These are phyloP conservation scores for Dichotomocladium elegans DNA, from an alignment of 371 early-diverging fungal genomes.

Conservation along the genomic window DNA sequence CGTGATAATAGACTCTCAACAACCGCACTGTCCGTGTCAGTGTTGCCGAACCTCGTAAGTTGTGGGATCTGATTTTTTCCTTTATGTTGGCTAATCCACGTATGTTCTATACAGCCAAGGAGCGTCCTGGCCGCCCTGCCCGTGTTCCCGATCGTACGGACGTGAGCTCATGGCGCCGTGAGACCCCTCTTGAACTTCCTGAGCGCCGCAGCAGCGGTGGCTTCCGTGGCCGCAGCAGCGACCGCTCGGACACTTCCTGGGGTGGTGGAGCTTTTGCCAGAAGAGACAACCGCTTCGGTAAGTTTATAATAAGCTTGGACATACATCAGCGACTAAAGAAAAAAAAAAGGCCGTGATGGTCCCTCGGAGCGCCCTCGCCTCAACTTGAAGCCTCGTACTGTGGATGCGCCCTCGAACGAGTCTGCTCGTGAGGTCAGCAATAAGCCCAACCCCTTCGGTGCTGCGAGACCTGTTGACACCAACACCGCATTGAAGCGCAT, in stretches of 20 bases:
- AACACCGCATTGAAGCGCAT: conserved; percentile 60
- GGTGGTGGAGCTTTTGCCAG: conserved; percentile 41
- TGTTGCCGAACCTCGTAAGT: conserved; percentile 83
- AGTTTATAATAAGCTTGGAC: neutral
- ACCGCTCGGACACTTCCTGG: conserved; percentile 51
- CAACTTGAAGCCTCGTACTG: conserved; percentile 68
- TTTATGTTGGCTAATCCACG: neutral
- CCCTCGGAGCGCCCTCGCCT: conserved; percentile 52
- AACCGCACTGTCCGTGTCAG: conserved; percentile 79
- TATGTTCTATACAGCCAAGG: conserved; percentile 21
- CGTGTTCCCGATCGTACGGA: conserved; percentile 48
- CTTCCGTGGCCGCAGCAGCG: conserved; percentile 35
- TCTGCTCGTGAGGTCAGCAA: conserved; percentile 1
- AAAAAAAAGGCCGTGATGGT: conserved; percentile 9
- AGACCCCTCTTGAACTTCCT: conserved; percentile 35
- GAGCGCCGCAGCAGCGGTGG: conserved; percentile 42
- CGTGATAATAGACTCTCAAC: conserved; percentile 30
- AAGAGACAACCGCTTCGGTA: conserved; percentile 15
- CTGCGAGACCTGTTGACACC: conserved; percentile 77
- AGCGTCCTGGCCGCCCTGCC: conserved; percentile 24
- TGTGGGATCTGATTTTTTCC: neutral
- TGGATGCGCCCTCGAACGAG: conserved; percentile 20
- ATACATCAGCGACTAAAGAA: neutral
- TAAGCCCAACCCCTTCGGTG: conserved; percentile 82
- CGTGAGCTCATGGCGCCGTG: conserved; percentile 50